These are phyloP conservation scores for Cornus florida DNA, from an alignment of 148 eudicot species.

Conservation along the genomic window DNA sequence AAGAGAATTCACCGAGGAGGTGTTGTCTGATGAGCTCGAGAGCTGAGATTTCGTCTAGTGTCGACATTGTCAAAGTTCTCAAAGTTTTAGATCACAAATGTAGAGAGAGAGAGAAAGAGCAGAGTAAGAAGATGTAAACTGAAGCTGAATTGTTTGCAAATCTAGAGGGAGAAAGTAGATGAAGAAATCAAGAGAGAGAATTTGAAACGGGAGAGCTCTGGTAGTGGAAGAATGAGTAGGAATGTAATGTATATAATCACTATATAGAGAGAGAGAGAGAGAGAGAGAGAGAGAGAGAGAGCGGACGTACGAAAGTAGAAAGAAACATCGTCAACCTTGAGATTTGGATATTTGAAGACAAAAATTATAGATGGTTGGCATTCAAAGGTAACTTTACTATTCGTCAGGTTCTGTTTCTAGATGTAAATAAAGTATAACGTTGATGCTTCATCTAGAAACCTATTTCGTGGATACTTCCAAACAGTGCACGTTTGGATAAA, in stretches of 20 bases:
- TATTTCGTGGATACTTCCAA: not conserved
- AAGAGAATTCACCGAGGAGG: slow-evolving; percentile 43
- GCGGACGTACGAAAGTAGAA: not conserved
- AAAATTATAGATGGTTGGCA: not conserved
- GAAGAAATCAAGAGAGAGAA: not conserved
- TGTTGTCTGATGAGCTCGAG: slow-evolving; percentile 41
- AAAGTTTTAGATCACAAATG: not conserved
- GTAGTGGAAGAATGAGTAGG: slow-evolving; percentile 16
- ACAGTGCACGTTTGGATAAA: not conserved
- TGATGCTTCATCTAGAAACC: too few species aligned
- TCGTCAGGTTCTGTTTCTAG: not conserved
- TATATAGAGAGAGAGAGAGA: too few species aligned
- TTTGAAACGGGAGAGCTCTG: not conserved
- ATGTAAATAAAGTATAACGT: too few species aligned
- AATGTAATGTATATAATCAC: not conserved
- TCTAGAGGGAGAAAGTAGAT: not conserved
- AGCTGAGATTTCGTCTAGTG: slow-evolving; percentile 23
- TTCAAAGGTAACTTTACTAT: too few species aligned
- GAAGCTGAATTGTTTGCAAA: not conserved
- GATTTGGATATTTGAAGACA: not conserved
- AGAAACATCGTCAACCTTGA: not conserved
- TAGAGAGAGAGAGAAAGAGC: too few species aligned
- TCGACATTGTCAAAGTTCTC: slow-evolving; percentile 17
- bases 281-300: too few species aligned
- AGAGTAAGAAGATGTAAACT: too few species aligned